phyloP scores from a whole-genome alignment of 441 rosid species.

The Pelargonium fulgidum region DNA sequence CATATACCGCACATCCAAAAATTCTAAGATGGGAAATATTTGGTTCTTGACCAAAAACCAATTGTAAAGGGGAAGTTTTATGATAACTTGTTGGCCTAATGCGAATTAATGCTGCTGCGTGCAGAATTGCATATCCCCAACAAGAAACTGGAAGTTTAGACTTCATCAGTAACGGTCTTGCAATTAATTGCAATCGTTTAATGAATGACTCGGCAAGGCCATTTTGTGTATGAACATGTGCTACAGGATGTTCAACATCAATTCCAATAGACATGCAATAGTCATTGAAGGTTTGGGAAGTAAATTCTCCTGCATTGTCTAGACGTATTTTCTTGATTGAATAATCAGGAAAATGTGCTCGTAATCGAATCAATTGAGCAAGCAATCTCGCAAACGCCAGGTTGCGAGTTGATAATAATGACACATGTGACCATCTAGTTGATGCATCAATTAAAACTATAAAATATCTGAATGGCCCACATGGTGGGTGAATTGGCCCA shows the following conservation, averaged over 20 bases:
- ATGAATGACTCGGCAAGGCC: slow-evolving; percentile 11
- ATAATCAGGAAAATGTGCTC: slow-evolving; percentile 5
- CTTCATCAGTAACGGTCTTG: neutral
- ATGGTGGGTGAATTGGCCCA: too few relatives aligned
- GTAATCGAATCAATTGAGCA: neutral
- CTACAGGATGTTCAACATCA: neutral
- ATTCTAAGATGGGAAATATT: neutral
- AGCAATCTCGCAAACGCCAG: neutral
- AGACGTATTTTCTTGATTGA: neutral
- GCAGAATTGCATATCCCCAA: slow-evolving; percentile 6
- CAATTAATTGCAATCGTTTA: neutral
- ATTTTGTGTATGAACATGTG: slow-evolving; percentile 12
- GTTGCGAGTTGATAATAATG: neutral
- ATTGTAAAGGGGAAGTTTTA: neutral
- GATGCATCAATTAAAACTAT: too few relatives aligned
- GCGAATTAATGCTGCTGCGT: neutral
- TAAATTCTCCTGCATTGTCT: neutral
- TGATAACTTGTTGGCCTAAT: neutral
- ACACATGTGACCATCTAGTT: neutral
- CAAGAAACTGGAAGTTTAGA: neutral
- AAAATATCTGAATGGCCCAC: neutral
- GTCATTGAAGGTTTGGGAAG: slow-evolving; percentile 2
- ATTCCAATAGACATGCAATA: slow-evolving; percentile 1
- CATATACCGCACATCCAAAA: slow-evolving; percentile 13
- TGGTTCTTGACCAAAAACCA: neutral